Evolutionary conservation across 225 moss, liverwort and hornwort genomes (phyloP), one percentile per base, ranked within the genome.

Genomic region (Thuidium tamariscinum): DNA sequence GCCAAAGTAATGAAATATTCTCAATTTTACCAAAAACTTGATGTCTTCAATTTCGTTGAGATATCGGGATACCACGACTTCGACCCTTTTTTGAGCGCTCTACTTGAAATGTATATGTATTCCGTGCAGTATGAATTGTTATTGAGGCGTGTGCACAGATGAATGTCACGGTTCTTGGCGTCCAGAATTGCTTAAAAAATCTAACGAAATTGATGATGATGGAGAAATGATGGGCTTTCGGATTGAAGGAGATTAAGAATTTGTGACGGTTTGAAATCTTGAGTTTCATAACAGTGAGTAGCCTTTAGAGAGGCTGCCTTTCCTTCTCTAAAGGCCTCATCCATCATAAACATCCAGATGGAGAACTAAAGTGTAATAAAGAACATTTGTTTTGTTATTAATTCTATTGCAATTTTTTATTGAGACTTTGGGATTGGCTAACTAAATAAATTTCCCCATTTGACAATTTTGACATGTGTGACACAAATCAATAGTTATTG

Each of bases 131-230:
- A 9, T 27, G n/a, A n/a, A n/a, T n/a, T 71, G 5, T 44, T 27
- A 26, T 16, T 29, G 0, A 27, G 42, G 27, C 16, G 0, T 68
- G 1, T 42, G 5, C 9, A 5, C 3, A 16, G 9, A 27, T 27
- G 44, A 44, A 27, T 27, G 9, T 71, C 71, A 41, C 25, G 44
- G 13, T 26, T 41, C 69, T 41, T 15, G 42, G 41, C 16, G 27
- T 16, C 5, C 9, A 42, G 3, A 42, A 9, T 44, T 27, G 27
- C 70, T 15, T 3, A 27, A 26, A 15, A 27, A 26, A 15, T 41
- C 8, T 8, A 25, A 1, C 8, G 3, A 41, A 41, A 69, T 41
- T 69, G 69, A 69, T 41, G 41, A 68, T 25, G 44, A 44, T 9
- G 39, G 9, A 42, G 44, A 44, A 42, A 10, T 10, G 16, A 71